Base-by-base conservation (phyloP, 768 basidiomycete species). In the Leccinum aurantiacum region DNA sequence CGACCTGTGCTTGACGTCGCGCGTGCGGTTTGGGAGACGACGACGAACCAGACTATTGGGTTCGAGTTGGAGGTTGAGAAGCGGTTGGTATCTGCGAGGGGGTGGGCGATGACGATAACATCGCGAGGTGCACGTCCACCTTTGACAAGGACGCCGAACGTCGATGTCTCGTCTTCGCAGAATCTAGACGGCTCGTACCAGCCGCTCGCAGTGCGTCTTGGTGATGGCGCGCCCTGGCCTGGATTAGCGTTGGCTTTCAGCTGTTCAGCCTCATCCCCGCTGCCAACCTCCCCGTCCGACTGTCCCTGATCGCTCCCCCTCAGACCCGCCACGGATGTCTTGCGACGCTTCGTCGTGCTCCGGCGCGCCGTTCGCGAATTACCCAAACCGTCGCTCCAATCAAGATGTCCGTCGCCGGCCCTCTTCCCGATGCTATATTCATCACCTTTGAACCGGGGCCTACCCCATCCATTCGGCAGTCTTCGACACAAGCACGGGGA, bases 81-180 rank as follows among this genome's bases (percentile, higher is more conserved):
- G 31, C 15, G 6, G 15, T 15, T 11, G 31, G 29, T 10, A 4
- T 31, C 29, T 10, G 25, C 46, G 33, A 1, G 24, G 1, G 27
- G n/a, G 31, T 6, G 38, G 31, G 10, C 2, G 31, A 11, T 0
- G 11, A 33, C 10, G 31, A 11, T 4, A 33, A 33, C 10, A 33
- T 6, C 58, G 48, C 3, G 33, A 29, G 29, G 8, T 29, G 8
- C 8, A 29, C 11, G 9, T 65, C 59, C 10, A 50, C 47, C 6
- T 55, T 8, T 4, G 63, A 65, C 29, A 29, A 29, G 7, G 66
- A 67, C 6, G 66, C 66, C 11, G 63, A 67, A 1, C 66, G 63
- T 13, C 60, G 66, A 27, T 62, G 66, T 9, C 5, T 35, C 13
- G n/a, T 29, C n/a, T 44, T 3, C 1, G 8, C 13, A 35, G 35